Base-by-base conservation (phyloP, 169 alveolate genomes). In the Cryptosporidium meleagridis region DNA sequence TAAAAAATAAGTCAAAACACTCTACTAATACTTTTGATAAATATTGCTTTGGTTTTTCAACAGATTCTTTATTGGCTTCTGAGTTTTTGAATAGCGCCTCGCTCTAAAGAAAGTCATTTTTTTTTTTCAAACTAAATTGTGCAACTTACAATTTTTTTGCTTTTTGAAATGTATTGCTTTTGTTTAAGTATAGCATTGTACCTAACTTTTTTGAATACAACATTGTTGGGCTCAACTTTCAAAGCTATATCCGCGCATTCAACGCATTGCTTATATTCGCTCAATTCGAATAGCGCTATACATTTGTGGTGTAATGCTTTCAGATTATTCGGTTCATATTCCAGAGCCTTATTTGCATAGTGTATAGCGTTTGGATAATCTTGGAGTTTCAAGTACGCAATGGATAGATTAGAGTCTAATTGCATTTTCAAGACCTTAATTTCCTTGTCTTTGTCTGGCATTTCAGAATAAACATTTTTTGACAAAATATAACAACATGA, bases 231-330 rank as follows among this genome's bases (percentile, higher is more conserved):
- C 48, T 80, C 89, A 39, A 62, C 62, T 61, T 80, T 58, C 45
- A 80, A 31, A 18, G 89, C 89, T 3, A 62, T 18, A 29, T 80
- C 75, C 18, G 59, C 69, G 14, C 69, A 62, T 21, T 80, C 89
- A 26, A 65, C 41, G 62, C 89, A 80, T 23, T 18, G 23, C 37
- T 80, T 41, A n/a, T 80, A 80, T 59, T 80, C 89, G 37, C 73
- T 39, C 37, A 65, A 33, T 48, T 80, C 67, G 45, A 62, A 80
- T 37, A 80, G 29, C 29, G 89, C 89, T 37, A 18, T 51, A n/a
- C 80, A 59, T 80, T 80, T 80, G 52, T 65, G 89, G 65, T 80
- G 75, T 44, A 80, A 31, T 10, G 89, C 89, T 65, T 80, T 80
- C 16, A 80, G 37, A 62, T 80, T 80, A 59, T 65, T 62, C 1